Evolutionary conservation across 2,329 filamentous ascomycete species (phyloP).

Genomic region (Davidsoniella eucalypti): DNA sequence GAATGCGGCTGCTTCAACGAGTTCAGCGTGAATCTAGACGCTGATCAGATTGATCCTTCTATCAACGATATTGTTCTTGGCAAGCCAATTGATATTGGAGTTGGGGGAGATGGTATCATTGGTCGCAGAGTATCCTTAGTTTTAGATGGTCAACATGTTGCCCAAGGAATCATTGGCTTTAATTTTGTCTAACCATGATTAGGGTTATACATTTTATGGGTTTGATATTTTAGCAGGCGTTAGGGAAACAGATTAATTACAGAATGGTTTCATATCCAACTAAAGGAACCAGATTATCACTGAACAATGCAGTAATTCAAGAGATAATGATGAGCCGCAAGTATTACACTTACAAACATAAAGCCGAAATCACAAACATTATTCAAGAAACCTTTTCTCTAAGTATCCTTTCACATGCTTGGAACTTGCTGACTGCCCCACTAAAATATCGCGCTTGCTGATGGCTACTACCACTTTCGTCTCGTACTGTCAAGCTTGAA

Average conservation of each 20-base stretch:
- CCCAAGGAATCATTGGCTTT: constrained; percentile 34
- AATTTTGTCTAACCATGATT: constrained; percentile 17
- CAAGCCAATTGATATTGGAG: constrained; percentile 26
- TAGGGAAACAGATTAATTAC: background rate
- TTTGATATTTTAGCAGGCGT: background rate
- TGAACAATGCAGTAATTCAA: background rate
- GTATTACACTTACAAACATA: too few species aligned
- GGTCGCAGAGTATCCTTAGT: constrained; percentile 30
- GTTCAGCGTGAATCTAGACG: background rate
- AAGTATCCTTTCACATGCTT: too few species aligned
- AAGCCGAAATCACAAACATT: too few species aligned
- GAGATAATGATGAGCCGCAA: too few species aligned
- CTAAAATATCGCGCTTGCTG: too few species aligned
- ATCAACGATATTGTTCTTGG: constrained; percentile 17
- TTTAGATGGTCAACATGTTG: constrained; percentile 19
- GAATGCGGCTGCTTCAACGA: constrained; percentile 22
- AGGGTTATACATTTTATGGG: background rate
- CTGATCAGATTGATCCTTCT: background rate
- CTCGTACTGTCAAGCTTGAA: too few species aligned
- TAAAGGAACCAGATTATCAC: background rate
- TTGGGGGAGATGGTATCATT: constrained; percentile 31
- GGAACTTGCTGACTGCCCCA: too few species aligned
- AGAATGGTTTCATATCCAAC: background rate
- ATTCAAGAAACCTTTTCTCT: too few species aligned
- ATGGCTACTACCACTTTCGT: too few species aligned